A percentile compares a stretch with the other conserved stretches of the same genome.
Evolutionary conservation across 495 filamentous ascomycete genomes (phyloP).

Genomic region (Hypoxylon perforatum): DNA sequence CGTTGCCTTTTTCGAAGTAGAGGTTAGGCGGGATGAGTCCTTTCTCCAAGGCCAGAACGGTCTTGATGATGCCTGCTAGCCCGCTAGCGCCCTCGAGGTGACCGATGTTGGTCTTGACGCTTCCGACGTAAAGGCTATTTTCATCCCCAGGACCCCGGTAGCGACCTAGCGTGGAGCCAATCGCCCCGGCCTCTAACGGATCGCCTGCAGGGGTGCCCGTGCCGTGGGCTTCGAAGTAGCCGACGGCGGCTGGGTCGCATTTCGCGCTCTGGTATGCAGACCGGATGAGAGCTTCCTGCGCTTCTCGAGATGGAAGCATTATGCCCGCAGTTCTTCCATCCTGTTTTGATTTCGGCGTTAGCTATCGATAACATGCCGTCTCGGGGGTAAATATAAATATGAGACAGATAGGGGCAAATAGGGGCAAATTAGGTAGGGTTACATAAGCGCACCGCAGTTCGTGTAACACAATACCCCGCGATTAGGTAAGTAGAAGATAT

Average conservation of each 20-base stretch:
- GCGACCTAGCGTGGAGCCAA: conserved; percentile 48
- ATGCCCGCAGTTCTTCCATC: conserved; percentile 60
- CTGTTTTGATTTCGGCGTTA: background rate
- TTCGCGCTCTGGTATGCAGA: conserved; percentile 51
- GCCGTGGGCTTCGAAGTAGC: conserved; percentile 62
- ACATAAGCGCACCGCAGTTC: too few species aligned
- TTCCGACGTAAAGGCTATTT: too few species aligned
- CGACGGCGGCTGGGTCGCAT: conserved; percentile 57
- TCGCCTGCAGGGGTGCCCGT: conserved; percentile 65
- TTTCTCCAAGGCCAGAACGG: conserved; percentile 53
- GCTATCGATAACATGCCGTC: too few species aligned
- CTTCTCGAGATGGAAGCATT: conserved; percentile 18
- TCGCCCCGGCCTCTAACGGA: conserved; percentile 42
- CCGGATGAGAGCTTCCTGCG: conserved; percentile 63
- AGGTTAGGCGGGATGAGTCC: conserved; percentile 55
- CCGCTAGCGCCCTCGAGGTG: conserved; percentile 54
- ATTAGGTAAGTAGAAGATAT: too few species aligned
- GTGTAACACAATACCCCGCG: too few species aligned
- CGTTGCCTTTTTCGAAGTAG: conserved; percentile 47
- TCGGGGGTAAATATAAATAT: too few species aligned
- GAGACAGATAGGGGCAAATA: too few species aligned
- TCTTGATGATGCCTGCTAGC: conserved; percentile 59
- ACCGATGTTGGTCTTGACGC: conserved; percentile 61
- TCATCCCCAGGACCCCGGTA: conserved; percentile 59
- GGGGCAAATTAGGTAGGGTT: too few species aligned